Conservation (phyloP, 306 rosid genomes). For the Cotoneaster glaucophyllus region DNA sequence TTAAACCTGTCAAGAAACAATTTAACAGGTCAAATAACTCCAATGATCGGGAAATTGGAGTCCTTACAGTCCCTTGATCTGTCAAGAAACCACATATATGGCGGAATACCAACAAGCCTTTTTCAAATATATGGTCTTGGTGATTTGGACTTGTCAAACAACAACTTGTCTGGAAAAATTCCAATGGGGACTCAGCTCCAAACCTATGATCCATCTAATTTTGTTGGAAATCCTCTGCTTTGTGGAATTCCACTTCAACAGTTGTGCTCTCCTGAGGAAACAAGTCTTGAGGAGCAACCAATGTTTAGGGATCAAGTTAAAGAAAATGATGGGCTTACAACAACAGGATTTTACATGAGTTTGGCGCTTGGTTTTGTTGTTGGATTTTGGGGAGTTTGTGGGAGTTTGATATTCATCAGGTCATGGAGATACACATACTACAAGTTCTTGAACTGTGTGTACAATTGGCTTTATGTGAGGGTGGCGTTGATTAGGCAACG, state of each 20-base stretch:
- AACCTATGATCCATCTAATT: neutral
- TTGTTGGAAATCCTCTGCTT: neutral
- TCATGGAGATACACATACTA: too few relatives aligned
- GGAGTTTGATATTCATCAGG: too few relatives aligned
- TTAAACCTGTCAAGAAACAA: too few relatives aligned
- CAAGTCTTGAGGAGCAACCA: neutral
- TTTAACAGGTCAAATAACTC: constrained; percentile 17
- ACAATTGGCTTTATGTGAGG: too few relatives aligned
- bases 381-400: too few relatives aligned
- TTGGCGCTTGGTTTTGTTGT: too few relatives aligned
- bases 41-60: neutral
- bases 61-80: neutral
- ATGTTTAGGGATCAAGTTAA: too few relatives aligned
- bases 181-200: neutral
- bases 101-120: neutral
- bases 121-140: neutral
- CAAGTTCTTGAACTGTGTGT: too few relatives aligned
- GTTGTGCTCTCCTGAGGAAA: too few relatives aligned
- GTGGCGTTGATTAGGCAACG: too few relatives aligned
- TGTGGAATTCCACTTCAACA: neutral
- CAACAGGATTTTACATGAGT: too few relatives aligned
- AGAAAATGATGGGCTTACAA: too few relatives aligned
- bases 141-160: neutral
- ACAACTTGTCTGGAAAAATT: neutral
- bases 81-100: neutral